phyloP scores from a whole-genome alignment of 2,329 filamentous ascomycete species.

The Neonectria punicea region DNA sequence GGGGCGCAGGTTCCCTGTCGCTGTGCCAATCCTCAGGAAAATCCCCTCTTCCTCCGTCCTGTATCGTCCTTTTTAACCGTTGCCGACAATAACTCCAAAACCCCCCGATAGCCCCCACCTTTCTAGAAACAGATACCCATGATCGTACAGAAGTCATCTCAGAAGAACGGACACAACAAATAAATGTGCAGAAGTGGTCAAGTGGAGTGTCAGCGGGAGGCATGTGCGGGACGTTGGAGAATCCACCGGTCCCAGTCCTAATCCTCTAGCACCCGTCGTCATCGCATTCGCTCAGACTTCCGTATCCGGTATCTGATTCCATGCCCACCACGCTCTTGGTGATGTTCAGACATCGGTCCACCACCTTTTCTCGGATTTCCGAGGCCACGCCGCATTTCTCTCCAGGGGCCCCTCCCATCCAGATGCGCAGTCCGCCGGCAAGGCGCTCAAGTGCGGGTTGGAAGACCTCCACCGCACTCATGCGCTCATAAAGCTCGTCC shows the following conservation, averaged over 20 bases:
- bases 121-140: slow-evolving; percentile 42
- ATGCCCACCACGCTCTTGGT: slow-evolving; percentile 69
- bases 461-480: slow-evolving; percentile 59
- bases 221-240: background rate
- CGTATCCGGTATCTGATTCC: slow-evolving; percentile 69
- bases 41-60: slow-evolving; percentile 31
- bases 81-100: slow-evolving; percentile 39
- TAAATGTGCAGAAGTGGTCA: slow-evolving; percentile 25
- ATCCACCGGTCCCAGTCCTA: slow-evolving; percentile 4
- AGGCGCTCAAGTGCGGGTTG: slow-evolving; percentile 64
- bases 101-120: slow-evolving; percentile 30
- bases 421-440: slow-evolving; percentile 67
- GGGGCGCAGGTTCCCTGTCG: slow-evolving; percentile 24
- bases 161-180: slow-evolving; percentile 21
- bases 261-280: slow-evolving; percentile 43
- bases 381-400: slow-evolving; percentile 62
- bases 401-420: slow-evolving; percentile 66
- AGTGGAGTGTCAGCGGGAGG: slow-evolving; percentile 21
- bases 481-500: slow-evolving; percentile 61
- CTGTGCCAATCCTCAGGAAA: slow-evolving; percentile 26
- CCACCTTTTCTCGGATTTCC: slow-evolving; percentile 62
- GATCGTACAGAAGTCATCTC: slow-evolving; percentile 43
- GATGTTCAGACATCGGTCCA: slow-evolving; percentile 65
- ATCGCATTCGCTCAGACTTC: slow-evolving; percentile 64
- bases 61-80: slow-evolving; percentile 40